phyloP scores from a whole-genome alignment of 495 filamentous ascomycete species.

The Neurospora discreta region DNA sequence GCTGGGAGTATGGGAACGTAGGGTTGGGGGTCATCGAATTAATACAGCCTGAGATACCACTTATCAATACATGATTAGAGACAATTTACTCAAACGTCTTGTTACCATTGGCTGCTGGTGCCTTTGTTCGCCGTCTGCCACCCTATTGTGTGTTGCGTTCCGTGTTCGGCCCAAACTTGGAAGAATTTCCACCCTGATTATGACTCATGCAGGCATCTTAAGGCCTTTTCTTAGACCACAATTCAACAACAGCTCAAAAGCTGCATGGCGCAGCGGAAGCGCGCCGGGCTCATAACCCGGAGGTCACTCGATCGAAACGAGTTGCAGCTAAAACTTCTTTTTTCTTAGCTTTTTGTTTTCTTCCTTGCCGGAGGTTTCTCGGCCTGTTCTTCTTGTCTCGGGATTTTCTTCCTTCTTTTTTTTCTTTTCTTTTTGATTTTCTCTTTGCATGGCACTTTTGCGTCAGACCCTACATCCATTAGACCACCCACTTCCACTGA shows the following conservation, averaged over 20 bases:
- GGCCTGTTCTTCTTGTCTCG: not conserved
- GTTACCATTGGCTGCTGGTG: not conserved
- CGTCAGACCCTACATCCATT: not conserved
- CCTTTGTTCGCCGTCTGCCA: not conserved
- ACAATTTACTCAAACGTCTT: not conserved
- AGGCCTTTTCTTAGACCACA: not conserved
- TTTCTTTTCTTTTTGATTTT: not conserved
- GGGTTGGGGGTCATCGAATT: not conserved
- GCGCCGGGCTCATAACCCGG: conserved; percentile 47
- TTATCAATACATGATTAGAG: not conserved
- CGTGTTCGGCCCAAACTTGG: not conserved
- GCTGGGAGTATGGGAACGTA: not conserved
- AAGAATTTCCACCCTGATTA: not conserved
- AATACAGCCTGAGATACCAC: not conserved
- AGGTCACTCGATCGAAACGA: conserved; percentile 45
- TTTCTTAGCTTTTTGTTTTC: conserved; percentile 8
- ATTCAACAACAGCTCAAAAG: conserved; percentile 6
- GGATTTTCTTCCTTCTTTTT: not conserved
- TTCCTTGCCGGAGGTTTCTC: not conserved
- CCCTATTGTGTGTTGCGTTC: not conserved
- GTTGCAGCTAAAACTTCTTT: conserved; percentile 30
- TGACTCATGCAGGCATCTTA: not conserved
- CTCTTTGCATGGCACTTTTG: not conserved
- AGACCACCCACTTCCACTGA: not conserved
- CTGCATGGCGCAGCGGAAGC: conserved; percentile 45